A percentile compares a stretch with the other conserved stretches of the same genome.
Evolutionary conservation across 148 eudicot species (phyloP).

Genomic region (Heliamphora exappendiculata): DNA sequence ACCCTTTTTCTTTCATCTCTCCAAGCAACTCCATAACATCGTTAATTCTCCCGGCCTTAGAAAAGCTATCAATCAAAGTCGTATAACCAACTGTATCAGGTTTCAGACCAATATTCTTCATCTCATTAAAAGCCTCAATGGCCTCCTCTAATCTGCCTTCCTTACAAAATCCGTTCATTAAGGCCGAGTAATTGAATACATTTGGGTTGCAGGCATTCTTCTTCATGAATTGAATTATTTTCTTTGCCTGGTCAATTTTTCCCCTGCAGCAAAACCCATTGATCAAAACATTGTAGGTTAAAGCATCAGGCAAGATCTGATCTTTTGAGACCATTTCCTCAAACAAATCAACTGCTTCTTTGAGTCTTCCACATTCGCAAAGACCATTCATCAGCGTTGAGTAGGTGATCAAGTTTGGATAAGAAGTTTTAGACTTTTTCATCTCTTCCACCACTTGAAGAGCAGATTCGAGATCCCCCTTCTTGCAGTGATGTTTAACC

Average conservation of each 20-base stretch:
- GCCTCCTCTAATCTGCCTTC: slow-evolving; percentile 66
- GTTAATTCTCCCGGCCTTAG: slow-evolving; percentile 44
- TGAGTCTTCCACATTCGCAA: slow-evolving; percentile 48
- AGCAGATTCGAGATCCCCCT: slow-evolving; percentile 65
- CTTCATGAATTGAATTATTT: slow-evolving; percentile 70
- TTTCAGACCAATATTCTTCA: slow-evolving; percentile 52
- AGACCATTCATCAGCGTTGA: slow-evolving; percentile 77
- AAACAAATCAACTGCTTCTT: slow-evolving; percentile 65
- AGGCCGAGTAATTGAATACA: slow-evolving; percentile 55
- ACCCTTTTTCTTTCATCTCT: slow-evolving; percentile 59
- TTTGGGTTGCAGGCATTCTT: slow-evolving; percentile 80
- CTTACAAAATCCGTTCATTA: slow-evolving; percentile 80
- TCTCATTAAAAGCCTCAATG: slow-evolving; percentile 49
- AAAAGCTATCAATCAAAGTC: slow-evolving; percentile 66
- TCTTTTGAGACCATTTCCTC: slow-evolving; percentile 84
- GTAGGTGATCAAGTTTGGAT: slow-evolving; percentile 83
- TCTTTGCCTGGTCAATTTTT: slow-evolving; percentile 70
- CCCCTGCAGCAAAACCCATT: slow-evolving; percentile 71
- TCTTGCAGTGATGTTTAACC: slow-evolving; percentile 82
- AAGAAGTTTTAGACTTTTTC: slow-evolving; percentile 52
- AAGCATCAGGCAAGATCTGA: slow-evolving; percentile 71
- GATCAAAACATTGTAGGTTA: slow-evolving; percentile 78
- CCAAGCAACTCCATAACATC: slow-evolving; percentile 58
- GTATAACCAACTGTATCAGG: slow-evolving; percentile 76
- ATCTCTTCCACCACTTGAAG: slow-evolving; percentile 82